Conservation (phyloP, 2,329 filamentous ascomycete species). For the Calonectria hawksworthii region DNA sequence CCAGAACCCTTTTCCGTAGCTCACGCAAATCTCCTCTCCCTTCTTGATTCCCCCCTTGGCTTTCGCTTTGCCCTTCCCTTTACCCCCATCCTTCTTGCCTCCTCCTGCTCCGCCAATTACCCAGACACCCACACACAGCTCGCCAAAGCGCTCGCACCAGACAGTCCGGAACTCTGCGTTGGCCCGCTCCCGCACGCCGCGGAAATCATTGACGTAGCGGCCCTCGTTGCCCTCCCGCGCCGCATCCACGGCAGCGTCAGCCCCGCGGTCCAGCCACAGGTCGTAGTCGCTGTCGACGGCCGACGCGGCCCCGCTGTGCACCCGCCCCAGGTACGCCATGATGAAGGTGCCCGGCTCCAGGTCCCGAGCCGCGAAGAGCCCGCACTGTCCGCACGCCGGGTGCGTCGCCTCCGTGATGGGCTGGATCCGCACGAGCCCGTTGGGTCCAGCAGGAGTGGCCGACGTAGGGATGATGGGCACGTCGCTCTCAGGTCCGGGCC, state of each 20-base stretch:
- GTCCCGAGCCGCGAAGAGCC: conserved; percentile 70
- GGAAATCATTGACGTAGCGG: conserved; percentile 76
- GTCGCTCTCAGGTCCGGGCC: conserved; percentile 37
- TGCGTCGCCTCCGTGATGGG: conserved; percentile 65
- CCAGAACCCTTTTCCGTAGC: conserved; percentile 79
- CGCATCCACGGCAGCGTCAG: conserved; percentile 72
- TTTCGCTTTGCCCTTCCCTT: conserved; percentile 41
- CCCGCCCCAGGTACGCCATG: conserved; percentile 72
- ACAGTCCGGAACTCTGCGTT: conserved; percentile 73
- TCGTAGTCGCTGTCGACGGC: conserved; percentile 68
- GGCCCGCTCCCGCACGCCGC: conserved; percentile 66
- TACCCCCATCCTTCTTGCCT: conserved; percentile 35
- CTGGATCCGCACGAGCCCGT: conserved; percentile 66
- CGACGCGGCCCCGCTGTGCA: conserved; percentile 60
- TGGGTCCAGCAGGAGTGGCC: conserved; percentile 59
- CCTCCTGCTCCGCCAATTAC: conserved; percentile 56
- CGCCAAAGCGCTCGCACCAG: conserved; percentile 66
- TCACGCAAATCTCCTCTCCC: conserved; percentile 75
- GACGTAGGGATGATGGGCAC: conserved; percentile 43
- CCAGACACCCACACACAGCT: conserved; percentile 71
- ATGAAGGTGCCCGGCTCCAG: conserved; percentile 69
- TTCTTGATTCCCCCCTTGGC: conserved; percentile 61
- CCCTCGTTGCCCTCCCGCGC: conserved; percentile 72
- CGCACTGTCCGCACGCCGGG: conserved; percentile 70
- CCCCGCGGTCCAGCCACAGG: conserved; percentile 71